phyloP scores from a whole-genome alignment of 2,329 filamentous ascomycete genomes.

The Cryphonectria parasitica region DNA sequence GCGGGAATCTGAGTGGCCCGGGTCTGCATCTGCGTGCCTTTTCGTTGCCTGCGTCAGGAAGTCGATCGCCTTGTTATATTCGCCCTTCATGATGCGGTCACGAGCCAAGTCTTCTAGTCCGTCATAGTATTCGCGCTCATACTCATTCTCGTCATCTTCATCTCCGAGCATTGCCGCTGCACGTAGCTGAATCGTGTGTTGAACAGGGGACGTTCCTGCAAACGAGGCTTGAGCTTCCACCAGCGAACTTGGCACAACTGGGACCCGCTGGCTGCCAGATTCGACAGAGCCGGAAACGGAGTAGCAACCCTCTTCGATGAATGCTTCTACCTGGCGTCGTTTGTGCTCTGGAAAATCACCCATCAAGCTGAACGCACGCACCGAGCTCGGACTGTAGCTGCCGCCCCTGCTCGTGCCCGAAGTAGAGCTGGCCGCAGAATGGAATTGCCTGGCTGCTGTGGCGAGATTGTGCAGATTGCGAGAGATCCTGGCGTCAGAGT shows the following conservation, averaged over 20 bases:
- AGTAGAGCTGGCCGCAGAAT: constrained; percentile 34
- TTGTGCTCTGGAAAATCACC: constrained; percentile 29
- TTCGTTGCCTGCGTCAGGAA: constrained; percentile 33
- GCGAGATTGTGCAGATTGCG: constrained; percentile 34
- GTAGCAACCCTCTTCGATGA: constrained; percentile 17
- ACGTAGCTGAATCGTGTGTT: neutral
- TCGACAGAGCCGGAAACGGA: neutral
- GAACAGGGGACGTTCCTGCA: neutral
- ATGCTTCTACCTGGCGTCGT: constrained; percentile 31
- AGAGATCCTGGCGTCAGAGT: constrained; percentile 27
- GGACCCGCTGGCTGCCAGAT: neutral
- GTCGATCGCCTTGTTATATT: constrained; percentile 33
- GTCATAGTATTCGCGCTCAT: constrained; percentile 30
- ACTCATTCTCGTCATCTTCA: constrained; percentile 31
- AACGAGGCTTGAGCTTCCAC: neutral
- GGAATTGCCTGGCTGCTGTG: constrained; percentile 34
- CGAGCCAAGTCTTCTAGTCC: constrained; percentile 34
- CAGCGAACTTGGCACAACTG: neutral
- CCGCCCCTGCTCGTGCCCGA: constrained; percentile 29
- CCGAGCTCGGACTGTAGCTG: constrained; percentile 18
- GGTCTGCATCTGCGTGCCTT: constrained; percentile 12
- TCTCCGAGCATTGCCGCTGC: constrained; percentile 13
- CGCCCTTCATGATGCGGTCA: constrained; percentile 32
- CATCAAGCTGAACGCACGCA: constrained; percentile 22
- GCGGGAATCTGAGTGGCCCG: constrained; percentile 15